Base-by-base conservation (phyloP, 2,329 filamentous ascomycete species). In the Stagonosporopsis vannaccii region DNA sequence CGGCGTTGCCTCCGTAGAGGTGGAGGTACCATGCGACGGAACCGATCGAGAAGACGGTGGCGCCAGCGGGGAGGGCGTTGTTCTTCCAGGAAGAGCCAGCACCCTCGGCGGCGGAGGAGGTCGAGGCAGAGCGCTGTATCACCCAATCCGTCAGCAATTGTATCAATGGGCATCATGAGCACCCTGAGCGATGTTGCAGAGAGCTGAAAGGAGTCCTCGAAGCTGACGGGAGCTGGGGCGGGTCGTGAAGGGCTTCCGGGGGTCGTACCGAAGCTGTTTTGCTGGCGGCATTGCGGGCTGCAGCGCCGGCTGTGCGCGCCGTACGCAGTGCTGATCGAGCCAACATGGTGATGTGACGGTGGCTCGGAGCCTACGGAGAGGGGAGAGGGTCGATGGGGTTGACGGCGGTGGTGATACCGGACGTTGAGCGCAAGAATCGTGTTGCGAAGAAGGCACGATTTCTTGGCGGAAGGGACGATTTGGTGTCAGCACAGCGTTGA, bases 21-120 rank as follows among this genome's bases (percentile, higher is more conserved):
- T 97, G 92, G 80, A 94, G 96, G 84, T 97, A 98, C 92, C 93
- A 98, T 71, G 91, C 93, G 74, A 94, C 88, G 68, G 94, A 94
- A 72, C 92, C 93, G 79, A 91, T 83, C 72, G 94, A 92, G 75
- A 92, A 85, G 71, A 90, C 87, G 70, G 92, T 97, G 70, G 95
- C 93, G 76, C 90, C 91, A 73, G 87, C 86, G 75, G 91, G 92
- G 77, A 93, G 90, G 72, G 93, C 84, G 81, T 94, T 97, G 79
- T 95, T 84, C 80, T 89, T 88, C 80, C 90, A 88, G 72, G 90
- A 84, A 72, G 91, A 89, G 75, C 89, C 86, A 77, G 87, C 83
- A 78, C 86, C 84, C 78, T 90, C 86, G 77, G 86, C 84, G 79
- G 89, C 77, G 70, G 84, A 81, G 80, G 85, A 85, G 73, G 90